Evolutionary conservation across 1,139 yeast genomes (phyloP).

Genomic region (Sugiyamaella castrensis): DNA sequence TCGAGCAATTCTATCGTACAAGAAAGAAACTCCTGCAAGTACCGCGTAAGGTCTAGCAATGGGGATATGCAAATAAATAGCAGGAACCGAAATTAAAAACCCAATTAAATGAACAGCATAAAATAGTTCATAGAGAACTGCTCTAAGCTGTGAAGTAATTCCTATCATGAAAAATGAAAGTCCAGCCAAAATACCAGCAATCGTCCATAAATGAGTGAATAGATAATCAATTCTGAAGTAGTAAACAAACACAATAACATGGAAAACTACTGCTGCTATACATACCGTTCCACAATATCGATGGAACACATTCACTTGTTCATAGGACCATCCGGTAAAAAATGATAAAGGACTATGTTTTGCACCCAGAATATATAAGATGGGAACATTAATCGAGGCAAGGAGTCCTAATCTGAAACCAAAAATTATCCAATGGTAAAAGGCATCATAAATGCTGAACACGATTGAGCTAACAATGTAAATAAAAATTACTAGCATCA

Average conservation of each 20-base stretch:
- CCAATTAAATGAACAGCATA: constrained; percentile 28
- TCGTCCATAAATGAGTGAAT: constrained; percentile 24
- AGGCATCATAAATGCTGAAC: constrained; percentile 19
- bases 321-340: constrained; percentile 34
- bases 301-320: constrained; percentile 32
- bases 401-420: constrained; percentile 31
- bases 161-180: constrained; percentile 25
- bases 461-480: constrained; percentile 19
- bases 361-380: constrained; percentile 31
- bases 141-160: constrained; percentile 19
- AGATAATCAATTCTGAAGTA: constrained; percentile 27
- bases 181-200: constrained; percentile 28
- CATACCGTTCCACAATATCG: constrained; percentile 27
- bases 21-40: constrained; percentile 24
- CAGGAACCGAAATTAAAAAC: constrained; percentile 27
- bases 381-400: constrained; percentile 27
- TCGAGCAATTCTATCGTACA: constrained; percentile 28
- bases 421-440: constrained; percentile 19
- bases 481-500: constrained; percentile 11
- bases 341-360: constrained; percentile 29
- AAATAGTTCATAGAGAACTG: constrained; percentile 27
- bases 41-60: constrained; percentile 28
- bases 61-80: constrained; percentile 29
- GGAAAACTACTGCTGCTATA: constrained; percentile 22
- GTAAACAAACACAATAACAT: constrained; percentile 23